Percentiles rank a stretch among this genome's conserved stretches.
These are phyloP conservation scores for Houttuynia cordata DNA, from an alignment of 164 flowering plant genomes.

Conservation along the genomic window DNA sequence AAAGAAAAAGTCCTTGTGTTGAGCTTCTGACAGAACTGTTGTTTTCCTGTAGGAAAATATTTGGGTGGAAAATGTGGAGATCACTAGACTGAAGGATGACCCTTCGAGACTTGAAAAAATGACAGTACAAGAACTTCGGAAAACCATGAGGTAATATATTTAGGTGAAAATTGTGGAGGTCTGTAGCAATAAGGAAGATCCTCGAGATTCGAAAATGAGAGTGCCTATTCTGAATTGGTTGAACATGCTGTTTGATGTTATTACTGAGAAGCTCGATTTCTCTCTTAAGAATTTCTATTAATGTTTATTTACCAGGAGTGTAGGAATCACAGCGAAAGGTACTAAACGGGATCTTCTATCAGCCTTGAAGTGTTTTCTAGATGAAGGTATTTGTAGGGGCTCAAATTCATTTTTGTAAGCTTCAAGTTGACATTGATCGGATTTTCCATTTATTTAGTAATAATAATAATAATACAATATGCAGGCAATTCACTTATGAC, in stretches of 20 bases:
- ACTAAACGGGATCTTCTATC: slow-evolving; percentile 54
- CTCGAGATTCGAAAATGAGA: not conserved
- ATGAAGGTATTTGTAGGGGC: slow-evolving; percentile 27
- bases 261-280: not conserved
- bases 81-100: slow-evolving; percentile 27
- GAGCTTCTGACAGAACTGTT: not conserved
- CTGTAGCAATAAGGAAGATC: slow-evolving; percentile 29
- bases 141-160: slow-evolving; percentile 36
- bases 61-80: slow-evolving; percentile 6
- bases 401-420: not conserved
- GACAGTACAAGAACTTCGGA: slow-evolving; percentile 64
- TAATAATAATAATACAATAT: not conserved
- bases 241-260: not conserved
- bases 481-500: not conserved
- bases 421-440: no score
- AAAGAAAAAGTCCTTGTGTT: not conserved
- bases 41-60: slow-evolving; percentile 18
- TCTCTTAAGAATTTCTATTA: not conserved
- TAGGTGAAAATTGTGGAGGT: slow-evolving; percentile 25
- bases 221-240: not conserved
- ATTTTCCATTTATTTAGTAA: not conserved
- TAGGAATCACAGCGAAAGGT: slow-evolving; percentile 71
- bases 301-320: slow-evolving; percentile 30
- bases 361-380: slow-evolving; percentile 42
- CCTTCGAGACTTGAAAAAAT: slow-evolving; percentile 34